phyloP scores from a whole-genome alignment of 306 rosid genomes.

The Vicia villosa region DNA sequence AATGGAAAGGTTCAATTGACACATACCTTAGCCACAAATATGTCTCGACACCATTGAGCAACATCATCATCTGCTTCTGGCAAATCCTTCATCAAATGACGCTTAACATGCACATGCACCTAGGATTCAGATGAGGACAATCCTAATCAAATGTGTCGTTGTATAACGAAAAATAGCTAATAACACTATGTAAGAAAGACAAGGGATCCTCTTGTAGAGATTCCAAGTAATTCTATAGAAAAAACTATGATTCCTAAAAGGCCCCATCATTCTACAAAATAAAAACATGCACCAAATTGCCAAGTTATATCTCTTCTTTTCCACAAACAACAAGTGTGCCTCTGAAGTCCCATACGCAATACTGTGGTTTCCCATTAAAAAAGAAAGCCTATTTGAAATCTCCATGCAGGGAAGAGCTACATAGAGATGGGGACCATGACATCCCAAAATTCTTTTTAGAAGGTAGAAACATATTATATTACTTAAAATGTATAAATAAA shows the following conservation, averaged over 20 bases:
- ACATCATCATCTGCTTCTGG: constrained; percentile 87
- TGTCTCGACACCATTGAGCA: constrained; percentile 98
- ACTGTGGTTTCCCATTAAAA: constrained; percentile 9
- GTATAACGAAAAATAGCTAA: not conserved
- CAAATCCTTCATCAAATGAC: constrained; percentile 82
- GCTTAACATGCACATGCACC: constrained; percentile 88
- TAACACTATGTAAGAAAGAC: not conserved
- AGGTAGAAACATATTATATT: too few species aligned
- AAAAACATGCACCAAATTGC: constrained; percentile 12
- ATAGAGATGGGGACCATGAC: not conserved
- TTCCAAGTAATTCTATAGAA: constrained; percentile 5
- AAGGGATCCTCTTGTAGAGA: not conserved
- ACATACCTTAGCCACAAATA: constrained; percentile 77
- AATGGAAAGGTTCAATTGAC: not conserved
- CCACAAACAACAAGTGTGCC: not conserved
- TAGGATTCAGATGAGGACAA: constrained; percentile 25
- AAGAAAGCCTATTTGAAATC: constrained; percentile 4
- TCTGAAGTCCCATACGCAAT: not conserved
- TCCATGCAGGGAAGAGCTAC: not conserved
- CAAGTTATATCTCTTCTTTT: constrained; percentile 6
- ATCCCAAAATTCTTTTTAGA: too few species aligned
- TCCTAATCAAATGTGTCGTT: constrained; percentile 7
- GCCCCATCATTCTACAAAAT: constrained; percentile 1
- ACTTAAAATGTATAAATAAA: too few species aligned
- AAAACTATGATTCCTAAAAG: constrained; percentile 34